Evolutionary conservation across 371 early-diverging fungal genomes (phyloP), one percentile per base, ranked within the genome.

Genomic region (Lichtheimia ornata): DNA sequence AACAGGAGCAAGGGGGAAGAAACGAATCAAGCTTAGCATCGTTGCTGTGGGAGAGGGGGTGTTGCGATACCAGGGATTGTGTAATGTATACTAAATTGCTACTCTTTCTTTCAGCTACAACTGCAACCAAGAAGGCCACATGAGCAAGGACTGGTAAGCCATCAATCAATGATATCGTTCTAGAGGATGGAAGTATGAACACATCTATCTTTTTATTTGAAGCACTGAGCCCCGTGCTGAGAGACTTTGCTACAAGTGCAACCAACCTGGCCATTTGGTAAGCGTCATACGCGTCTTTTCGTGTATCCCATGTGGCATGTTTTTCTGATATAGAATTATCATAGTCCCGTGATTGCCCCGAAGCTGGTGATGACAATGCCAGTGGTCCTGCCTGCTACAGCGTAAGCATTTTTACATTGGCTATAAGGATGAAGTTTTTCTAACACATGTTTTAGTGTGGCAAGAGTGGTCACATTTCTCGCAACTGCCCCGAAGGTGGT

Each of bases 191-290:
- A 7, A 27, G 17, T 5, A 5, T 27, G 27, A 56, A 53, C 52
- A 14, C 24, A 25, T 35, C 25, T 58, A 20, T 20, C 35, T 18
- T 35, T 41, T 54, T 44, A 4, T 30, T 67, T 75, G 41, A 41
- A 84, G 88, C 75, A 45, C 80, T 53, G 81, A 82, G 49, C 79
- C 84, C 67, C 84, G 82, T 61, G 82, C 83, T 72, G 86, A 83
- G 65, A 80, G 76, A 67, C 53, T 61, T 41, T 79, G 73, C 66
- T 86, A 83, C 77, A 84, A 84, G 77, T 86, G 86, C 74, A 80
- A 81, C 70, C 70, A 82, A 70, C 49, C 72, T 53, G 86, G 86
- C 52, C 86, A 85, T 67, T 66, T 85, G 70, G 76, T 76, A 70
- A 64, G 71, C 47, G 42, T 27, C 44, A 55, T 13, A 35, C 17